Conservation (phyloP, 495 filamentous ascomycete genomes). For the Penicillium macrosclerotiorum region DNA sequence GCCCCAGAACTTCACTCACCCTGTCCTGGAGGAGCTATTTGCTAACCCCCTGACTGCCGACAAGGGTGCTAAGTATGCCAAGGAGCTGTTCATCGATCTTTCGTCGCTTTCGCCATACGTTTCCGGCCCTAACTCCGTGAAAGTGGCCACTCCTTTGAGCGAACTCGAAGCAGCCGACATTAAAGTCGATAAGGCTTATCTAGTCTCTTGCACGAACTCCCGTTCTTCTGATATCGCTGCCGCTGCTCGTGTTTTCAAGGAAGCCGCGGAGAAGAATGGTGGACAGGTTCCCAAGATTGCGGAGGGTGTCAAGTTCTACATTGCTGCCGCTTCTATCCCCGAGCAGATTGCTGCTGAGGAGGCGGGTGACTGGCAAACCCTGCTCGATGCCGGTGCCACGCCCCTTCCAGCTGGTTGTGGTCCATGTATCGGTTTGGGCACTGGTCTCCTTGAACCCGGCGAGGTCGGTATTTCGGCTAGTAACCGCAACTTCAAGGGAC, state of each 20-base stretch:
- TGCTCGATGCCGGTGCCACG: slow-evolving; percentile 77
- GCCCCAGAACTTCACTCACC: slow-evolving; percentile 61
- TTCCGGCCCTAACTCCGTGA: slow-evolving; percentile 89
- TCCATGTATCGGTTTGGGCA: slow-evolving; percentile 85
- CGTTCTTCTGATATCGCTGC: slow-evolving; percentile 78
- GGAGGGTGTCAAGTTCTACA: slow-evolving; percentile 79
- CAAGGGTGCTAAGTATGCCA: slow-evolving; percentile 76
- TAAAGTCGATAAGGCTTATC: slow-evolving; percentile 79
- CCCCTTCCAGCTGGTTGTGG: slow-evolving; percentile 78
- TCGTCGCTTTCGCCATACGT: slow-evolving; percentile 84
- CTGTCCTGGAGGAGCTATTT: slow-evolving; percentile 69
- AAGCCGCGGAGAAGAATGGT: slow-evolving; percentile 58
- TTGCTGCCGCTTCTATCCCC: slow-evolving; percentile 78
- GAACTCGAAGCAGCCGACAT: slow-evolving; percentile 74
- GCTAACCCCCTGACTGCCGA: slow-evolving; percentile 67
- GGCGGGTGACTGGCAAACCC: slow-evolving; percentile 80
- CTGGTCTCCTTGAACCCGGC: slow-evolving; percentile 76
- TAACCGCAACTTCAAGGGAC: slow-evolving; percentile 92
- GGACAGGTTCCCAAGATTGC: slow-evolving; percentile 72
- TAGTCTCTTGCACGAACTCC: slow-evolving; percentile 90
- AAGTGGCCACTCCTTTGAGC: slow-evolving; percentile 69
- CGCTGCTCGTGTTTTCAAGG: slow-evolving; percentile 83
- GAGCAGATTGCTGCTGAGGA: slow-evolving; percentile 81
- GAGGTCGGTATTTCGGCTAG: slow-evolving; percentile 87
- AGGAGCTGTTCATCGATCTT: slow-evolving; percentile 73